Evolutionary conservation across 352 stramenopile genomes (phyloP), one percentile per base, ranked within the genome.

Genomic region (Phytophthora pistaciae): DNA sequence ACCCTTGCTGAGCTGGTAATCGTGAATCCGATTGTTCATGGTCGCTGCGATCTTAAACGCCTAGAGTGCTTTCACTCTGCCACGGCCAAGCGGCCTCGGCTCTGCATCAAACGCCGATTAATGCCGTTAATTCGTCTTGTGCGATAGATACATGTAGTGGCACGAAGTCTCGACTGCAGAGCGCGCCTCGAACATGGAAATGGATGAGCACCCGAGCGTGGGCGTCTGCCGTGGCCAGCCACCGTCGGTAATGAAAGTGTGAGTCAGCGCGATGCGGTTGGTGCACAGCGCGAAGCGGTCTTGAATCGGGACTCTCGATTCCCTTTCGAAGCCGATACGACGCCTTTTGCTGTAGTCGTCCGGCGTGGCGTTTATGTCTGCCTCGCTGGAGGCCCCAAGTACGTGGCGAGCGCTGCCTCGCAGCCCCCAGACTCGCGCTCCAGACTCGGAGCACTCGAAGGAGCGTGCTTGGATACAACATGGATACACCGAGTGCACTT

Each of bases 301-400:
- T 29, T 29, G 25, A 29, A 29, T 29, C 25, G 25, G 25, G 25
- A 5, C 25, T 29, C 25, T 50, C 21, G 27, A n/a, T 20, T 13
- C 63, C 56, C 64, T 71, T 46, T 70, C 64, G 56, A 70, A 70
- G 33, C 56, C 66, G 56, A 71, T 71, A 60, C 36, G 18, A 25
- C 23, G 46, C 64, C 3, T 29, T 29, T 49, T 60, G 55, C 56
- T 56, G 56, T 66, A 60, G 64, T 66, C 46, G 56, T n/a, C 48
- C 42, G 21, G 13, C 33, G 48, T 20, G 57, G 65, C 50, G 40
- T 72, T 44, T 72, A 68, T 72, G 58, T 67, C 29, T 68, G 25
- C 18, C 16, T 48, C 40, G 40, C 40, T 8, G 40, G 14, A 29
- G 18, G 40, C 14, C 18, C 49, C 27, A 66, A 71, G 64, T 71